A percentile compares a stretch with the other conserved stretches of the same genome.
Conservation (phyloP, 2,329 filamentous ascomycete genomes). For the Huntiella bhutanensis region DNA sequence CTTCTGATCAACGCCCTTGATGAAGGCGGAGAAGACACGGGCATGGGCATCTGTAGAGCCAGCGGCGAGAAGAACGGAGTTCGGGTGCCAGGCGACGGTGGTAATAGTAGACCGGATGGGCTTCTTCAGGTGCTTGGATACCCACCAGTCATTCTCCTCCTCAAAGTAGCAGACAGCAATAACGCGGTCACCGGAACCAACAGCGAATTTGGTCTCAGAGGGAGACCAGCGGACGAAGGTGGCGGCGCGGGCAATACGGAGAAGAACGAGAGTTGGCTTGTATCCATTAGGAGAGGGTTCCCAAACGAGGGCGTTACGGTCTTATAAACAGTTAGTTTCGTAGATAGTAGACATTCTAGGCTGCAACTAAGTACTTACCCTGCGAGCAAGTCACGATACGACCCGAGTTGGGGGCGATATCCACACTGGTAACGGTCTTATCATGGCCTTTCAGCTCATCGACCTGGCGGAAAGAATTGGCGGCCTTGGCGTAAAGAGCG, state of each 20-base stretch:
- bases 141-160: slow-evolving; percentile 99
- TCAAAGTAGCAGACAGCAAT: slow-evolving; percentile 98
- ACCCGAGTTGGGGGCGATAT: slow-evolving; percentile 78
- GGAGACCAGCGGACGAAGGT: slow-evolving; percentile 97
- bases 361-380: slow-evolving; percentile 31
- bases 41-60: slow-evolving; percentile 96
- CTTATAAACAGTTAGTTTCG: slow-evolving; percentile 25
- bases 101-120: slow-evolving; percentile 95
- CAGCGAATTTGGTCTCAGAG: slow-evolving; percentile 91
- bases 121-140: slow-evolving; percentile 98
- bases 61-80: slow-evolving; percentile 83
- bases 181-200: slow-evolving; percentile 84
- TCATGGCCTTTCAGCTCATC: slow-evolving; percentile 94
- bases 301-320: slow-evolving; percentile 96
- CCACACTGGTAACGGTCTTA: slow-evolving; percentile 88
- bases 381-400: slow-evolving; percentile 97
- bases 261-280: slow-evolving; percentile 90
- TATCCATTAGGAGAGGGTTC: slow-evolving; percentile 82
- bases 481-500: slow-evolving; percentile 64
- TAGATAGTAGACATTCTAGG: background rate
- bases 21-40: slow-evolving; percentile 82
- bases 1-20: slow-evolving; percentile 80
- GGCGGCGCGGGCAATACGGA: slow-evolving; percentile 89
- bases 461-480: slow-evolving; percentile 60
- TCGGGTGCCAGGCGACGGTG: slow-evolving; percentile 88